These are phyloP conservation scores for Phytophthora palmivora DNA, from an alignment of 352 stramenopile species.

Conservation along the genomic window DNA sequence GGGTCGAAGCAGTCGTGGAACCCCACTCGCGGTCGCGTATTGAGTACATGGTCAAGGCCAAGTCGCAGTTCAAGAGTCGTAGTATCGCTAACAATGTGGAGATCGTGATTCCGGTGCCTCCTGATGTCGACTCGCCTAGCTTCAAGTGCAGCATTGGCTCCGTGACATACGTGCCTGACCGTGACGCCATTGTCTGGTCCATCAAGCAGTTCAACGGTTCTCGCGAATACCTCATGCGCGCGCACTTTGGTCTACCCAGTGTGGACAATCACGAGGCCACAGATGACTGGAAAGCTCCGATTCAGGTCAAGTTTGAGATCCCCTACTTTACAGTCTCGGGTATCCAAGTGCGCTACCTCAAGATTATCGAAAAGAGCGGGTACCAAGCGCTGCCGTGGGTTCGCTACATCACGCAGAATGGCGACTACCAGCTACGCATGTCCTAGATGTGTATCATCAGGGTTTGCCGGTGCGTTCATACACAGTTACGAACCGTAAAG, in stretches of 20 bases:
- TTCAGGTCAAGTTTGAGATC: constrained; percentile 98
- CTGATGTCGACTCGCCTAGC: constrained; percentile 98
- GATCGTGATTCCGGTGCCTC: constrained; percentile 99
- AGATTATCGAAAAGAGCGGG: constrained; percentile 99
- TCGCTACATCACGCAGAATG: constrained; percentile 99
- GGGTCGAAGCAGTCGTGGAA: constrained; percentile 98
- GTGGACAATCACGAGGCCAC: constrained; percentile 90
- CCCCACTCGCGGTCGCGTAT: constrained; percentile 96
- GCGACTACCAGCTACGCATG: constrained; percentile 99
- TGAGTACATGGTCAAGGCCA: constrained; percentile 99
- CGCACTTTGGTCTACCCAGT: constrained; percentile 98
- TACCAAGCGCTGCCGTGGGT: constrained; percentile 99
- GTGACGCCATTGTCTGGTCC: constrained; percentile 98
- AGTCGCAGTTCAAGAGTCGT: constrained; percentile 98
- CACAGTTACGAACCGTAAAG: too few species aligned
- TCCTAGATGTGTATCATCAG: constrained; percentile 71
- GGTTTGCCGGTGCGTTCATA: too few species aligned
- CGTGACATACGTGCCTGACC: constrained; percentile 98
- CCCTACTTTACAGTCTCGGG: constrained; percentile 96
- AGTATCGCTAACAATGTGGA: constrained; percentile 99
- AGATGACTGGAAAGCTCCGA: constrained; percentile 92
- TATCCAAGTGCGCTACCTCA: constrained; percentile 99
- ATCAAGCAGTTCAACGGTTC: constrained; percentile 99
- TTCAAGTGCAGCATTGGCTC: constrained; percentile 99
- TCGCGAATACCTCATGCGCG: constrained; percentile 99